Base-by-base conservation (phyloP, 345 rosid genomes). In the Cochlearia excelsa region DNA sequence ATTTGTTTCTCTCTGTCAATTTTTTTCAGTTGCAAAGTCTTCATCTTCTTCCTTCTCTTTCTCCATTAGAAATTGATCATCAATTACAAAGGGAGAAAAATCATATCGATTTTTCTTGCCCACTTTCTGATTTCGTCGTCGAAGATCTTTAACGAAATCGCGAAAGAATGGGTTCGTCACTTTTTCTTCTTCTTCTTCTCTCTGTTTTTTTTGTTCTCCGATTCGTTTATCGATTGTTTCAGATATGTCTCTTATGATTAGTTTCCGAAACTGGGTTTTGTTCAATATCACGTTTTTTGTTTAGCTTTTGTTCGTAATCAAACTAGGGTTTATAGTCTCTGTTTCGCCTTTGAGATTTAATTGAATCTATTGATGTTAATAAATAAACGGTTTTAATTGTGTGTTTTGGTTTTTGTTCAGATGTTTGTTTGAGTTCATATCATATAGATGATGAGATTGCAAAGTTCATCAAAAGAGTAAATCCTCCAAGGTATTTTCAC, bases 391-490 rank as follows among this genome's bases (percentile, higher is more conserved):
- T 40, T 66, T 54, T 26, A 9, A 11, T 48, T 50, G 49, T 3
- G 16, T 49, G 7, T 35, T 8, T 8, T 4, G 34, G n/a, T 0
- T 27, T 11, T 30, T 75, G 43, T 10, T 8, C 43, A 85, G 93
- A 85, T 54, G 68, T 77, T 72, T 80, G 68, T 59, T 73, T 76
- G 87, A 78, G 82, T 78, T 85, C 97, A 16, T 73, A 76, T 31
- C 72, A 76, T 51, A 82, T 77, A 79, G 87, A 82, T 74, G 87
- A 85, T 75, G 97, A 87, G 56, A 85, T 85, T 74, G 94, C 81
- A 69, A 91, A 84, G 65, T 83, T 91, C 46, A 79, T 85, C 55
- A 66, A 73, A 72, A 84, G 89, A 79, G 81, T 91, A 78, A 91
- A 91, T 75, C 98, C 96, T 8, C 98, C 98, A 51, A 91, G 92